Conservation (phyloP, 768 basidiomycete species). For the Boletus sensibilis region DNA sequence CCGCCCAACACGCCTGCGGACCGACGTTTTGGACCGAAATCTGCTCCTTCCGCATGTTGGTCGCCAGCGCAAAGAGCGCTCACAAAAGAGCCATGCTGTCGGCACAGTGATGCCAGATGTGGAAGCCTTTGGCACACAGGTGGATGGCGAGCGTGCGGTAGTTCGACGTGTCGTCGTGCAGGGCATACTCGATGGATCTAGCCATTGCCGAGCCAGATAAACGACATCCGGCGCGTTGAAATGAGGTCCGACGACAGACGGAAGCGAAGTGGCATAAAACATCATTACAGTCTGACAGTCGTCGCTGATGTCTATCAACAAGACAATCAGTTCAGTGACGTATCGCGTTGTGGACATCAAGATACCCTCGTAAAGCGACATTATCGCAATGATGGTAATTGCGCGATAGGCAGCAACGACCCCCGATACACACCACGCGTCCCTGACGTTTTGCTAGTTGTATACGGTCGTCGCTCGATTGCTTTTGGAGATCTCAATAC, state of each 20-base stretch:
- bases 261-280: slow-evolving; percentile 77
- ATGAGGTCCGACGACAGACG: slow-evolving; percentile 52
- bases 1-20: slow-evolving; percentile 77
- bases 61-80: slow-evolving; percentile 77
- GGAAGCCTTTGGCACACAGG: slow-evolving; percentile 86
- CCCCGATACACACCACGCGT: slow-evolving; percentile 70
- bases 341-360: background rate
- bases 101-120: slow-evolving; percentile 91
- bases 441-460: slow-evolving; percentile 33
- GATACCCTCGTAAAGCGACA: slow-evolving; percentile 70
- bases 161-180: slow-evolving; percentile 68
- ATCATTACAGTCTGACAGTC: slow-evolving; percentile 71
- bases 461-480: slow-evolving; percentile 43
- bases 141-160: slow-evolving; percentile 81
- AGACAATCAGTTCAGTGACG: background rate
- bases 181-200: slow-evolving; percentile 67
- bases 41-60: slow-evolving; percentile 65
- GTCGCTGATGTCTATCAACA: slow-evolving; percentile 57
- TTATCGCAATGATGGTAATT: slow-evolving; percentile 61
- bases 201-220: slow-evolving; percentile 73
- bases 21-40: slow-evolving; percentile 67
- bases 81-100: slow-evolving; percentile 89
- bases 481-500: slow-evolving; percentile 7
- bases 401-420: slow-evolving; percentile 68
- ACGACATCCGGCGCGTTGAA: slow-evolving; percentile 72